A percentile compares a stretch with the other conserved stretches of the same genome.
Evolutionary conservation across 1,284 basidiomycete genomes (phyloP).

Genomic region (Leccinum solheimii): DNA sequence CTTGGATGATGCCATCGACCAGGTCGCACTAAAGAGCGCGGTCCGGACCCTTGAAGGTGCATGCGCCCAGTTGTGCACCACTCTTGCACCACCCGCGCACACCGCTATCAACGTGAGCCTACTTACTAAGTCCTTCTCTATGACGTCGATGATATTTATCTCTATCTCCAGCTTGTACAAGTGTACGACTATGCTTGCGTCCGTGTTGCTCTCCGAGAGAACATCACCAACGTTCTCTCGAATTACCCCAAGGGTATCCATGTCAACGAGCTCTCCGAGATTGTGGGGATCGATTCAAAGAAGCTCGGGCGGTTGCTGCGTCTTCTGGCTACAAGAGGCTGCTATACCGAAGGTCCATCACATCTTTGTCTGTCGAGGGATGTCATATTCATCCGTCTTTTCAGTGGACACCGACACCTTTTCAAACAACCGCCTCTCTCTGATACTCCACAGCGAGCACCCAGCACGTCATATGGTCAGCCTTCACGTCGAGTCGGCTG

Average conservation of each 20-base stretch:
- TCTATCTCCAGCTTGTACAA: constrained; percentile 22
- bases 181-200: constrained; percentile 34
- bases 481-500: constrained; percentile 23
- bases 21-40: constrained; percentile 25
- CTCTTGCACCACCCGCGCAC: constrained; percentile 32
- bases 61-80: constrained; percentile 32
- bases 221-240: constrained; percentile 33
- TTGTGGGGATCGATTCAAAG: constrained; percentile 25
- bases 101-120: constrained; percentile 28
- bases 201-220: constrained; percentile 28
- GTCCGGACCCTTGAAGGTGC: constrained; percentile 33
- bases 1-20: constrained; percentile 26
- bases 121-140: too few species aligned
- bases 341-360: constrained; percentile 37
- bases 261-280: constrained; percentile 31
- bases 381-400: neutral
- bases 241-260: constrained; percentile 34
- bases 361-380: neutral
- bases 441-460: constrained; percentile 32
- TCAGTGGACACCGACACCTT: constrained; percentile 34
- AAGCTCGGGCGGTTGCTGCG: constrained; percentile 38
- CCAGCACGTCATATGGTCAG: constrained; percentile 23
- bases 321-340: constrained; percentile 37
- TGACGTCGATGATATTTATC: neutral
- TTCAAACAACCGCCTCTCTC: constrained; percentile 38